These are phyloP conservation scores for Exophiala calicioides DNA, from an alignment of 2,329 filamentous ascomycete species.

Conservation along the genomic window DNA sequence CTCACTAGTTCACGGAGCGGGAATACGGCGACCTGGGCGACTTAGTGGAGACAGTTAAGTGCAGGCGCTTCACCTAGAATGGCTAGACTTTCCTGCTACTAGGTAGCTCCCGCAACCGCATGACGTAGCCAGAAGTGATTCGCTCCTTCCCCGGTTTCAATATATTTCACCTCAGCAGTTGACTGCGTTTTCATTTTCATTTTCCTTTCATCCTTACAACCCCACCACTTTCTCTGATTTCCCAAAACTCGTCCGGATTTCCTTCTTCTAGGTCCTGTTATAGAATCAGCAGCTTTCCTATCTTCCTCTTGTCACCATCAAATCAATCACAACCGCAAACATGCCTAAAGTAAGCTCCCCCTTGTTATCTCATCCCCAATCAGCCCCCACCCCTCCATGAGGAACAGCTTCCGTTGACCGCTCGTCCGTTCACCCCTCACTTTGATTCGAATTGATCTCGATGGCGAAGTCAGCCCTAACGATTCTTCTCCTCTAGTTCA, in stretches of 20 bases:
- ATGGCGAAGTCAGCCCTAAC: too few relatives aligned
- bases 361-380: background rate
- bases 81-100: too few relatives aligned
- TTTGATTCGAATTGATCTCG: too few relatives aligned
- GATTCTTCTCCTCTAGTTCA: slow-evolving; percentile 53
- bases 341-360: slow-evolving; percentile 21
- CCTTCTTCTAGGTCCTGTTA: slow-evolving; percentile 3
- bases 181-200: background rate
- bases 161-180: background rate
- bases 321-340: slow-evolving; percentile 11
- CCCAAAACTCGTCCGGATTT: too few relatives aligned
- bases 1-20: too few relatives aligned
- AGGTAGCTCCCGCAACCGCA: too few relatives aligned
- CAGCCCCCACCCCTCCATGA: slow-evolving; percentile 2
- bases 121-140: too few relatives aligned
- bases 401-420: slow-evolving; percentile 10
- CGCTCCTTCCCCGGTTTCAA: slow-evolving; percentile 7
- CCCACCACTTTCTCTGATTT: background rate
- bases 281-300: slow-evolving; percentile 6
- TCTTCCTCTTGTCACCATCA: slow-evolving; percentile 5
- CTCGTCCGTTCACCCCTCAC: slow-evolving; percentile 5
- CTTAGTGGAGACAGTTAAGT: too few relatives aligned
- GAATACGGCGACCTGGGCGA: too few relatives aligned
- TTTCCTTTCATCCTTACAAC: slow-evolving; percentile 3
- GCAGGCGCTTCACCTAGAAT: too few relatives aligned